Percentiles rank a stretch among this genome's conserved stretches.
phyloP scores from a whole-genome alignment of 306 rosid genomes.

The Hylodesmum podocarpum region DNA sequence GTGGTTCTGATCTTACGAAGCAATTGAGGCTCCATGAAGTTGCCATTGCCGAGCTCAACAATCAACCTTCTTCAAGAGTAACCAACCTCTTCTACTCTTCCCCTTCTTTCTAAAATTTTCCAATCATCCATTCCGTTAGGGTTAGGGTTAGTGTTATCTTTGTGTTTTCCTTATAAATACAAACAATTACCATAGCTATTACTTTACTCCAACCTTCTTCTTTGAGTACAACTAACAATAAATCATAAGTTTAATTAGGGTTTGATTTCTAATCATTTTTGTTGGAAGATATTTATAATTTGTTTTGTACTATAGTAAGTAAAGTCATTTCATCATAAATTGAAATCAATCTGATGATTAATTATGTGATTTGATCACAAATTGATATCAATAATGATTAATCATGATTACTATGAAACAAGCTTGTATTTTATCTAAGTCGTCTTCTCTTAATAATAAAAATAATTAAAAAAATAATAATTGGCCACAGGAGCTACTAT shows the following conservation, averaged over 20 bases:
- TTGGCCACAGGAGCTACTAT: too few species aligned
- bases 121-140: background rate
- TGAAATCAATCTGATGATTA: too few species aligned
- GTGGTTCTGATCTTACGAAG: constrained; percentile 30
- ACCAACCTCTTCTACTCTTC: background rate
- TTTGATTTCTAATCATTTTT: background rate
- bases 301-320: too few species aligned
- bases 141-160: constrained; percentile 10
- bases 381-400: too few species aligned
- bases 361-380: too few species aligned
- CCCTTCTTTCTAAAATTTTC: background rate
- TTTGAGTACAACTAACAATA: background rate
- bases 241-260: background rate
- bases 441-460: too few species aligned
- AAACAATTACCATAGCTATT: background rate
- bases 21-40: constrained; percentile 61
- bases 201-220: background rate
- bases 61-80: constrained; percentile 64
- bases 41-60: constrained; percentile 72
- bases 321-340: too few species aligned
- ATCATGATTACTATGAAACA: too few species aligned
- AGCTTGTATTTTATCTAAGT: too few species aligned
- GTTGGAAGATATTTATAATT: background rate
- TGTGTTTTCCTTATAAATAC: background rate
- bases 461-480: too few species aligned